Percentiles rank a stretch among this genome's conserved stretches.
These are phyloP conservation scores for Colletotrichum tanaceti DNA, from an alignment of 2,329 filamentous ascomycete species.

Conservation along the genomic window DNA sequence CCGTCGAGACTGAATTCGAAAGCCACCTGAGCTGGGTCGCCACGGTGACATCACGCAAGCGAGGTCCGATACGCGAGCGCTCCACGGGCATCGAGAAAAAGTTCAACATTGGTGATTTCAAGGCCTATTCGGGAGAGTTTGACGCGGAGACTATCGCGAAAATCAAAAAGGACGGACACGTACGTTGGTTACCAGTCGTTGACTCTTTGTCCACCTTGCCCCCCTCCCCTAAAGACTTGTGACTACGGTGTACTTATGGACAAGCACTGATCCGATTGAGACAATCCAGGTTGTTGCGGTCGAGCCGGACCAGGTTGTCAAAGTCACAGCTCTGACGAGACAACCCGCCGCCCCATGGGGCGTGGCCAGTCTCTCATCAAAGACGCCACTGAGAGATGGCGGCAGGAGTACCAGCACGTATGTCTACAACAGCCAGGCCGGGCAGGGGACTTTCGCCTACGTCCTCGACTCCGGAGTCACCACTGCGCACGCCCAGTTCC, in stretches of 20 bases:
- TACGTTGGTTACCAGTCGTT: constrained; percentile 36
- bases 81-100: constrained; percentile 16
- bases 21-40: not conserved
- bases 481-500: constrained; percentile 51
- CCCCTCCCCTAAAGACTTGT: too few species aligned
- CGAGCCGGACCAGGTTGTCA: constrained; percentile 45
- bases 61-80: not conserved
- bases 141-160: constrained; percentile 53
- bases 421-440: constrained; percentile 42
- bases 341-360: constrained; percentile 53
- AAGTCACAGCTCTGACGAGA: not conserved
- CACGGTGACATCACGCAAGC: not conserved
- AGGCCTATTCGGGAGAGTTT: constrained; percentile 57
- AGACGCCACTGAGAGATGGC: constrained; percentile 46
- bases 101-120: constrained; percentile 32
- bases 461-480: constrained; percentile 46
- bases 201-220: too few species aligned
- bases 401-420: constrained; percentile 41
- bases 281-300: constrained; percentile 48
- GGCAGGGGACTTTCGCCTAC: constrained; percentile 44
- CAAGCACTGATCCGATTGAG: too few species aligned
- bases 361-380: constrained; percentile 57
- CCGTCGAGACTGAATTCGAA: not conserved
- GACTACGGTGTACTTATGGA: too few species aligned
- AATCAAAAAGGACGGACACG: constrained; percentile 53